Conservation (phyloP, 305 asterid genomes). For the Fraxinus velutina region DNA sequence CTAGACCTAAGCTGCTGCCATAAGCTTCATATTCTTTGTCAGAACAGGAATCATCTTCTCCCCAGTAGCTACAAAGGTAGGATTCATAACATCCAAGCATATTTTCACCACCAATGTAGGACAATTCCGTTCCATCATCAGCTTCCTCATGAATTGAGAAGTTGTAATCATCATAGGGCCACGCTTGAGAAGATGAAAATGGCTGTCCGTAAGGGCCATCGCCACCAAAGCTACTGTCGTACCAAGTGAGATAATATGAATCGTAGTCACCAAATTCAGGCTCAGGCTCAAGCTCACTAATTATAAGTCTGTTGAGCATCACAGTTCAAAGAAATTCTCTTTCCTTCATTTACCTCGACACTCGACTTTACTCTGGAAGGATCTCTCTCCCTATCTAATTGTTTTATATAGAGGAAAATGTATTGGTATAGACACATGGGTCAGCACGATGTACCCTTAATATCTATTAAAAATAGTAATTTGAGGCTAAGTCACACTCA, state of each 20-base stretch:
- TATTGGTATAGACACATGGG: not conserved
- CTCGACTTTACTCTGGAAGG: not conserved
- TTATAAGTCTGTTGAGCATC: not conserved
- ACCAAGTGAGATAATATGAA: conserved; percentile 21
- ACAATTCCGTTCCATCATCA: not conserved
- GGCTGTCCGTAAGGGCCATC: conserved; percentile 18
- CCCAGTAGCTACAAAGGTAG: conserved; percentile 19
- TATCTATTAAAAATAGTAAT: not conserved
- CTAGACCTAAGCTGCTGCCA: conserved; percentile 8
- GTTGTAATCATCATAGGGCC: not conserved
- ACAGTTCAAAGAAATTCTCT: not conserved
- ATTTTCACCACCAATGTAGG: conserved; percentile 1
- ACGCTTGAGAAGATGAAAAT: conserved; percentile 9
- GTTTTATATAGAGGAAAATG: not conserved
- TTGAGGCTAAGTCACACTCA: not conserved
- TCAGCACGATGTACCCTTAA: not conserved
- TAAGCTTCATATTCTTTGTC: not conserved
- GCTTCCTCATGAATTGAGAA: not conserved
- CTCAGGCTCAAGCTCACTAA: conserved; percentile 1
- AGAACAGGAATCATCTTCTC: conserved; percentile 11
- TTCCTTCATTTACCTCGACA: not conserved
- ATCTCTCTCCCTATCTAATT: not conserved
- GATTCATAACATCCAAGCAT: conserved; percentile 22
- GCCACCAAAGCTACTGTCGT: conserved; percentile 4
- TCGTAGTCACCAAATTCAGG: conserved; percentile 9